Evolutionary conservation across 2,329 filamentous ascomycete species (phyloP), one percentile per base, ranked within the genome.

Genomic region (Aureobasidium lini): DNA sequence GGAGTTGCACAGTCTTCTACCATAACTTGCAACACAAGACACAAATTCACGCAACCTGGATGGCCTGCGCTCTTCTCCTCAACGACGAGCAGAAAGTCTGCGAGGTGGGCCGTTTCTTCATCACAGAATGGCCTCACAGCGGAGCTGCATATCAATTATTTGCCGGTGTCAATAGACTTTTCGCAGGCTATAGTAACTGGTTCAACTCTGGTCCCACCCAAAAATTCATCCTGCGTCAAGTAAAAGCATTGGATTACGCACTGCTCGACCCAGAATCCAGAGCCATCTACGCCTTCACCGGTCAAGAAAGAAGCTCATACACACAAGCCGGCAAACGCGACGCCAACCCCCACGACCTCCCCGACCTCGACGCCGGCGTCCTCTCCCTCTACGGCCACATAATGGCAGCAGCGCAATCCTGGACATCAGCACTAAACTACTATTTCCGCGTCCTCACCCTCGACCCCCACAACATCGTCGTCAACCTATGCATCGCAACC

Each of bases 371-470:
- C 70, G 83, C 91, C 7, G 87, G 87, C 29, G 79, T 97, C 9
- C 81, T 99, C 11, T 88, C 92, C 71, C 81, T 96, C 0, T 97
- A 96, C 69, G 94, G 89, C 0, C 89, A 97, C 69, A 90, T 96
- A 62, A 79, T 96, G 5, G 91, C 90, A 66, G 87, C 86, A 0
- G 90, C 90, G 2, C 89, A 87, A 52, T 90, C 87, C 65, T 95
- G 94, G 73, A 84, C 85, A 13, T 89, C 88, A 66, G 89, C 94
- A 0, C 76, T 97, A 36, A 92, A 89, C 66, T 97, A 96, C 76
- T 95, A 95, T 69, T 84, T 92, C 67, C 76, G 79, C 36, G 79
- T 76, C 8, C 72, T 75, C 59, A 83, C 89, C 1, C 75, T 96
- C 2, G 86, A 91, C 64, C 87, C 89, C 0, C 73, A 81, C 7